Evolutionary conservation across 805 yeast genomes (phyloP).

Genomic region (Schizosaccharomyces octosporus): DNA sequence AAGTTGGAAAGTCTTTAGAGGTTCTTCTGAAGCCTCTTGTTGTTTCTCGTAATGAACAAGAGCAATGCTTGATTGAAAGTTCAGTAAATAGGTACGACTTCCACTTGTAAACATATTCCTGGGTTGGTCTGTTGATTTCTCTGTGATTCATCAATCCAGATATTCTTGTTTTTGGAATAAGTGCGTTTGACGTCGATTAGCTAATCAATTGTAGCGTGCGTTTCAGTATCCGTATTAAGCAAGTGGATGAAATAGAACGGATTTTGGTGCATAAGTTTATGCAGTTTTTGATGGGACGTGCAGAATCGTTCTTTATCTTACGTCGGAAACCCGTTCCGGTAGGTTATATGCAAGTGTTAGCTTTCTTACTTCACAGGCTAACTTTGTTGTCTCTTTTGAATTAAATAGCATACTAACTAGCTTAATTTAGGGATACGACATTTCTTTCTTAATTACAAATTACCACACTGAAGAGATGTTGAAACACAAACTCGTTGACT

Average conservation of each 20-base stretch:
- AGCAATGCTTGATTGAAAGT: slow-evolving; percentile 76
- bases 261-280: slow-evolving; percentile 87
- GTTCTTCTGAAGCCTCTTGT: slow-evolving; percentile 70
- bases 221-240: slow-evolving; percentile 77
- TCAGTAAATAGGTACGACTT: slow-evolving; percentile 43
- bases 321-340: slow-evolving; percentile 64
- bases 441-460: slow-evolving; percentile 78
- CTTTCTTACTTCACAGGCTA: neutral
- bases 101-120: neutral
- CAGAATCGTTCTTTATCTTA: slow-evolving; percentile 76
- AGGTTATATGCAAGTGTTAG: neutral
- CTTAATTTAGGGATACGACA: slow-evolving; percentile 42
- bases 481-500: slow-evolving; percentile 84
- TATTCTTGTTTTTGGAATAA: too few relatives aligned
- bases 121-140: neutral
- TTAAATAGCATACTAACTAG: neutral
- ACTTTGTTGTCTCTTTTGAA: neutral
- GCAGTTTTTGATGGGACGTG: slow-evolving; percentile 78
- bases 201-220: slow-evolving; percentile 22
- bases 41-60: slow-evolving; percentile 81
- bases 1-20: slow-evolving; percentile 62
- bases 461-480: slow-evolving; percentile 88
- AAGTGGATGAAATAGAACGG: slow-evolving; percentile 90
- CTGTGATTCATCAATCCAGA: neutral
- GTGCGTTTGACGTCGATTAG: too few relatives aligned